Base-by-base conservation (phyloP, 225 moss, liverwort and hornwort species). In the Takakia lepidozioides region DNA sequence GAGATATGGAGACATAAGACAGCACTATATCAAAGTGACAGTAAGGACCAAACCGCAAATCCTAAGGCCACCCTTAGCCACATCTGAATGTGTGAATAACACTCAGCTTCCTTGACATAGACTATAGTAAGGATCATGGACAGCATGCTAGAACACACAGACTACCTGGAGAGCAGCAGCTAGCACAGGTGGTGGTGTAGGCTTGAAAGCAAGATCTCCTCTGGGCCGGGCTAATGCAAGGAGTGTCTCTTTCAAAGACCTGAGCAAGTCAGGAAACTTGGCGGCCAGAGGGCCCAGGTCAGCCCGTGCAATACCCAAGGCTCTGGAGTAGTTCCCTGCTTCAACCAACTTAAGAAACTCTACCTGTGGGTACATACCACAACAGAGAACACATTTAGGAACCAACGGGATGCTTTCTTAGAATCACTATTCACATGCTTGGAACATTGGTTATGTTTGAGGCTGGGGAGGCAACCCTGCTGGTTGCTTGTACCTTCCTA, bases 131-230 rank as follows among this genome's bases (percentile, higher is more conserved):
- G 3, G n/a, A 22, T 22, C 53, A 37, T 10, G 27, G 14, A 51
- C 4, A 29, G 11, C 3, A 29, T 19, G 27, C 19, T 16, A 43
- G 7, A 43, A 16, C 20, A 24, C 3, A 13, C 5, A 24, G 11
- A 25, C 20, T 68, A 86, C 85, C 82, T 86, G 85, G 46, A 86
- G 82, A 49, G 85, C 85, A 58, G 82, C 85, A 37, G 82, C 85
- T 46, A 82, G 69, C 43, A 82, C 82, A 58, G 68, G 62, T 29
- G 85, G 74, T 39, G 85, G 82, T 52, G 82, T 86, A 52, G 69
- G 69, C 58, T 65, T 75, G 0, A 82, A 41, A n/a, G 64, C 49
- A 59, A 66, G 51, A 72, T 86, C 78, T 43, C 72, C 74, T 63
- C 54, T 69, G 6, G 82, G 85, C 28, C 82, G 78, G 43, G 85